Base-by-base conservation (phyloP, 176 grass and related monocot genomes). In the Saccharum officinarum region DNA sequence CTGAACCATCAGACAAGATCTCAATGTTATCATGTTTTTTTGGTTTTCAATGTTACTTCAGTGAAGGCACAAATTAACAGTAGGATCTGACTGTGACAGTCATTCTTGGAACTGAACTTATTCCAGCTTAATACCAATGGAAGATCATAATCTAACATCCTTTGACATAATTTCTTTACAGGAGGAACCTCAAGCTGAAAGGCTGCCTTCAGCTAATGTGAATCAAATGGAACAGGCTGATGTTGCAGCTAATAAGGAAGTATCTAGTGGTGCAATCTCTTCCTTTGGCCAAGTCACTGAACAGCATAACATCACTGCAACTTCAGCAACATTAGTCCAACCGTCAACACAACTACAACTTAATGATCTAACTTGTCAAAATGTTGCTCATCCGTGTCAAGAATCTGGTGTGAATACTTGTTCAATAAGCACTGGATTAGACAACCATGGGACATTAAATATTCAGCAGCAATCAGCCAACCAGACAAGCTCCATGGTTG, bases 131-230 rank as follows among this genome's bases (percentile, higher is more conserved):
- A 60, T 60, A 60, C 69, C 78, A 47, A 40, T 77, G 50, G 12
- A 57, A 81, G 36, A 26, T 54, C 69, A 83, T 80, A 75, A 86
- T 44, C 15, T 86, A 50, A 80, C 60, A 83, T 82, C 31, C 28
- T 67, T 59, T 55, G 83, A 20, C 64, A 65, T 50, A 44, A 77
- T 85, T 91, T 81, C 78, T 52, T 57, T 73, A 30, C 82, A 88
- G 86, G 76, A 71, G 86, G 76, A 71, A 80, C 57, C 83, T 86
- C 83, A 62, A 80, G 83, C 74, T 80, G 63, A 69, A 82, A 79
- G 68, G 17, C 13, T 76, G 33, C 49, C 79, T 80, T 80, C 50
- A 85, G 26, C 49, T 72, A 76, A 55, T 57, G 46, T 47, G 63
- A 71, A 63, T 78, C 71, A 59, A 64, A 69, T 70, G 46, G 74